phyloP scores from a whole-genome alignment of 306 rosid species.

The Casuarina equisetifolia region DNA sequence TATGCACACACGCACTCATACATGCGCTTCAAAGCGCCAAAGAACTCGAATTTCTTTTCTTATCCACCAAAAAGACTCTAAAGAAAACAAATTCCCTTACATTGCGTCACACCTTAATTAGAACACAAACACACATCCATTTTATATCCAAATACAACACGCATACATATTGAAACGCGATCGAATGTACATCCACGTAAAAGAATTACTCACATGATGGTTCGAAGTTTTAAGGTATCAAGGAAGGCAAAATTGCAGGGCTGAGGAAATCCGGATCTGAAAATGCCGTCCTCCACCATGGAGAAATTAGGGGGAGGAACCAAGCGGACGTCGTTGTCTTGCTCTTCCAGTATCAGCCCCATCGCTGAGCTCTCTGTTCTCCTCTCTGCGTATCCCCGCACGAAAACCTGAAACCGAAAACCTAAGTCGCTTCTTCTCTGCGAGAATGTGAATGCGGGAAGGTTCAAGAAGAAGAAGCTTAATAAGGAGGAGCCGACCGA shows the following conservation, averaged over 20 bases:
- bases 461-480: background rate
- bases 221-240: conserved; percentile 66
- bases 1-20: background rate
- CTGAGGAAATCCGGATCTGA: conserved; percentile 75
- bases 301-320: conserved; percentile 82
- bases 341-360: conserved; percentile 42
- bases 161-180: background rate
- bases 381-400: too few species aligned
- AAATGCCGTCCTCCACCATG: conserved; percentile 89
- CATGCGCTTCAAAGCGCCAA: background rate
- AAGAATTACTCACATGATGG: conserved; percentile 60
- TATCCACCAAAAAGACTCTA: background rate
- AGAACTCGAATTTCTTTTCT: background rate
- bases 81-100: background rate
- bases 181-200: background rate
- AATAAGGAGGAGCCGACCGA: background rate
- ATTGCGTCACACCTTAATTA: too few species aligned
- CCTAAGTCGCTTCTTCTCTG: background rate
- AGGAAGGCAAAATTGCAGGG: conserved; percentile 72
- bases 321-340: conserved; percentile 40
- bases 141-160: background rate
- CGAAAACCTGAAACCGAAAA: background rate
- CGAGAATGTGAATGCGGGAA: background rate
- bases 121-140: too few species aligned
- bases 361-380: conserved; percentile 11